Evolutionary conservation across 2,329 filamentous ascomycete species (phyloP), one percentile per base, ranked within the genome.

Genomic region (Diaporthe humulicola): DNA sequence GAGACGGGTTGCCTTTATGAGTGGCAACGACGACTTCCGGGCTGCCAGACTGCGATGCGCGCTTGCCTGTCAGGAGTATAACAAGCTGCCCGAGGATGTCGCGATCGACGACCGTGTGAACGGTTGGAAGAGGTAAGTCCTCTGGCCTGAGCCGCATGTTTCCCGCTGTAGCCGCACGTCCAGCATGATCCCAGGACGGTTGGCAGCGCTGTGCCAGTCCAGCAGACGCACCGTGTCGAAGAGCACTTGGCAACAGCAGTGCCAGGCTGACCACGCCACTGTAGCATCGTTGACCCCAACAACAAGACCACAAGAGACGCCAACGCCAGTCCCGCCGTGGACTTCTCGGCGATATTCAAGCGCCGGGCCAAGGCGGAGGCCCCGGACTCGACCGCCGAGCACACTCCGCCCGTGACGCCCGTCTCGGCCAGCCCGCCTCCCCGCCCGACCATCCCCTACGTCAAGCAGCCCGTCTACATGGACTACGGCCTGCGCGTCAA

Each of bases 401-500:
- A 64, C 48, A 64, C 70, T 10, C 57, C 48, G 36, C 70, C 56
- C 42, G 56, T 61, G 17, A 71, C 56, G 4, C 70, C 70, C n/a
- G 56, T 50, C 42, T 33, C 56, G 5, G 73, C 74, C 73, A 77
- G 80, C 74, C 78, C 79, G 30, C 38, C 70, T 10, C 78, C 79
- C 14, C 77, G 78, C 25, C 80, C 81, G 19, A 77, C 77, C 17
- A 79, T 79, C n/a, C 80, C 80, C 17, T 82, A 81, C 54, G 76
- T 84, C 74, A 82, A 81, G 77, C 78, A 79, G 30, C 81, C 82
- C 1, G 75, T 84, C 69, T 77, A 73, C 57, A 78, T 82, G 64
- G 81, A 84, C 72, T 84, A 83, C 70, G 82, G 82, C 28, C 71
- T 81, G 17, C 79, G 81, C 3, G 78, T 83, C n/a, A 77, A 75